These are phyloP conservation scores for Telfairia occidentalis DNA, from an alignment of 331 rosid species.

Conservation along the genomic window DNA sequence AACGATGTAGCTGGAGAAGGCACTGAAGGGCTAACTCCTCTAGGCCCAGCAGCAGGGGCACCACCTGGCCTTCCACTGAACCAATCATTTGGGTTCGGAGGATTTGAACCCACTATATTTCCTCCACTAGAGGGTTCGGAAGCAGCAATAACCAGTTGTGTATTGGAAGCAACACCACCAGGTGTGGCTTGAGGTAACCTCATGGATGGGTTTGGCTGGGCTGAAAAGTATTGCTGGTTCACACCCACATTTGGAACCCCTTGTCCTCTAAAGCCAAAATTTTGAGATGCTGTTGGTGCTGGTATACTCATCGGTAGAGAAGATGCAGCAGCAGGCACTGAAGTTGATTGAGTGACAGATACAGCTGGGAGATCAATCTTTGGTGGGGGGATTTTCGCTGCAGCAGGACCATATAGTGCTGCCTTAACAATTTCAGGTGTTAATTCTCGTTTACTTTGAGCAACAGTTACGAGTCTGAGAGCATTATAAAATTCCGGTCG, in stretches of 20 bases:
- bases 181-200: constrained; percentile 65
- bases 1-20: constrained; percentile 29
- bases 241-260: constrained; percentile 41
- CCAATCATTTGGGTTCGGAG: constrained; percentile 52
- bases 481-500: constrained; percentile 81
- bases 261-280: constrained; percentile 50
- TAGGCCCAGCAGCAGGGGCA: constrained; percentile 43
- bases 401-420: constrained; percentile 77
- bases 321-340: constrained; percentile 32
- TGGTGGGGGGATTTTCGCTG: constrained; percentile 87
- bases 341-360: constrained; percentile 32
- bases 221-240: constrained; percentile 41
- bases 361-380: constrained; percentile 52
- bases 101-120: constrained; percentile 28
- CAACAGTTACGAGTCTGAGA: constrained; percentile 79
- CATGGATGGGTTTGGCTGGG: constrained; percentile 46
- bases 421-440: constrained; percentile 86
- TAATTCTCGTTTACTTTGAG: constrained; percentile 84
- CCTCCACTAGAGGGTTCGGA: constrained; percentile 33
- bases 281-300: constrained; percentile 42
- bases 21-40: constrained; percentile 42
- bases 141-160: constrained; percentile 36
- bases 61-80: constrained; percentile 42
- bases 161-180: constrained; percentile 26
- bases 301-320: constrained; percentile 38